phyloP scores from a whole-genome alignment of 345 rosid genomes.

The Gossypium turneri region DNA sequence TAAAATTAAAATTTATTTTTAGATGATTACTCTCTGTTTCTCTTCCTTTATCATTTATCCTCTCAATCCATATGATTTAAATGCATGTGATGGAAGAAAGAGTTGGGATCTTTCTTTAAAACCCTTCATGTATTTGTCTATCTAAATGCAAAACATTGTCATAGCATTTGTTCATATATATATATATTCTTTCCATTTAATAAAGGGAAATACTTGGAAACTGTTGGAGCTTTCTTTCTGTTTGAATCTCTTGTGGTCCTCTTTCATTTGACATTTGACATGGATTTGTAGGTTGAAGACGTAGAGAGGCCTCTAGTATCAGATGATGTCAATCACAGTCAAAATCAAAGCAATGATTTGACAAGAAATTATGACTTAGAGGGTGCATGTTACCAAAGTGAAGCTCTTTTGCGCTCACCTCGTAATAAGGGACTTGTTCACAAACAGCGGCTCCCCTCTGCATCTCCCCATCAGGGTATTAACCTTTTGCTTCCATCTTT shows the following conservation, averaged over 20 bases:
- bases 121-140: not conserved
- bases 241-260: slow-evolving; percentile 5
- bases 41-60: slow-evolving; percentile 2
- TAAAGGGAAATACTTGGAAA: not conserved
- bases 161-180: not conserved
- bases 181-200: not conserved
- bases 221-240: not conserved
- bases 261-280: slow-evolving; percentile 7
- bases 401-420: slow-evolving; percentile 50
- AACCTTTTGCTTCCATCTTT: slow-evolving; percentile 6
- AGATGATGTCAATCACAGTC: slow-evolving; percentile 37
- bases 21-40: not conserved
- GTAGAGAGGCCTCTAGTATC: slow-evolving; percentile 73
- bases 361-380: slow-evolving; percentile 60
- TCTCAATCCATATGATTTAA: not conserved
- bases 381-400: slow-evolving; percentile 62
- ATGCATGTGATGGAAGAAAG: not conserved
- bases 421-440: slow-evolving; percentile 47
- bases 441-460: slow-evolving; percentile 62
- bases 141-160: slow-evolving; percentile 3
- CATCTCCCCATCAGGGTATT: slow-evolving; percentile 52
- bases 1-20: not conserved
- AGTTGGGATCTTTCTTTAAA: slow-evolving; percentile 6
- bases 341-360: slow-evolving; percentile 48
- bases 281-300: slow-evolving; percentile 44